Base-by-base conservation (phyloP, 257 asterid species). In the Solanum appendiculatum region DNA sequence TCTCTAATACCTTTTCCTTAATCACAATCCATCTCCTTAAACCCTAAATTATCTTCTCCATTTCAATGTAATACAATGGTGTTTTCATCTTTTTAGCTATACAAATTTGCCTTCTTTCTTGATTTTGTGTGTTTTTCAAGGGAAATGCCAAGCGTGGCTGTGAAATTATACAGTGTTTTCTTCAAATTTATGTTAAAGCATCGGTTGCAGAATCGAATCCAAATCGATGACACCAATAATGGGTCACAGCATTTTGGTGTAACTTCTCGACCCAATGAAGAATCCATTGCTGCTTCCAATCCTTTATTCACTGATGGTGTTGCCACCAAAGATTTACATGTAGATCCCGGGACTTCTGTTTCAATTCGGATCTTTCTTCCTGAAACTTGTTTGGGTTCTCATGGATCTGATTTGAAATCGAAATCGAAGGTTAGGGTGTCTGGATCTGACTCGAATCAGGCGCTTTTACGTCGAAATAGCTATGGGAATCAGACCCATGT, bases 71-170 rank as follows among this genome's bases (percentile, higher is more conserved):
- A 21, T 27, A 16, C 8, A 12, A 70, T 70, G 36, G 72, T 64
- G 2, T 64, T 64, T 64, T 64, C 72, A 66, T 66, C 73, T 27
- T 13, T 66, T 66, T 66, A 66, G 73, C 33, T 27, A 72, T 20
- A 72, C 40, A 36, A n/a, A n/a, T 3, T 39, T 73, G 18, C 12
- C 7, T 27, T 8, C 83, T 40, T 37, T 29, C 25, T 60, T 25
- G 8, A 63, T 63, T 74, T 74, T 37, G 27, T 46, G 33, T 74
- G 4, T 33, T 69, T 31, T 68, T 66, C 3, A 2, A 31, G 84
- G 66, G 93, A 93, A 91, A 96, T 96, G 99, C 99, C 99, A 86
- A 95, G 95, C 91, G 96, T 96, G 83, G 98, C 95, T 21, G 93
- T 96, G 66, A 96, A 96, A 89, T 77, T 96, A 25, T 95, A 96